Evolutionary conservation across 1,139 yeast species (phyloP), one percentile per base, ranked within the genome.

Genomic region (Yamadazyma aaseri): DNA sequence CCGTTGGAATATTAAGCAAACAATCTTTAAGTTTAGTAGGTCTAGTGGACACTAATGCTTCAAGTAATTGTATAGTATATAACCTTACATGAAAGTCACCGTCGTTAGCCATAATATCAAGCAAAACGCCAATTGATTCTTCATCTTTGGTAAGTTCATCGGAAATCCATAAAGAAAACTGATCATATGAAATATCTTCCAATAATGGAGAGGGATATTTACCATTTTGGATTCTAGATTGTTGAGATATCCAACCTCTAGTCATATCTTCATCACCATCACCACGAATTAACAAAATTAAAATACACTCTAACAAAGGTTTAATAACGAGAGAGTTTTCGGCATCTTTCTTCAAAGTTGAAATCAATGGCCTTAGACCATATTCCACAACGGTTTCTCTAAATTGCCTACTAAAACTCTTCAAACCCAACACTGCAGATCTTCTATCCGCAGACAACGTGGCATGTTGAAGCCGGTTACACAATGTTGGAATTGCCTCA

Each of bases 101-200:
- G 10, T 65, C 65, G 21, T 73, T 71, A 32, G 76, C 70, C 28
- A 71, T 53, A 3, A 85, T 65, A 14, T 76, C 75, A 18, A 87
- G 63, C 31, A 89, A 59, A 4, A 76, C 59, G 16, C 73, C 68
- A 28, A 92, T 67, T 18, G 79, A 72, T 20, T 77, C 81, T 14
- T 57, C 71, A 21, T 73, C 74, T 52, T 86, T 94, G 2, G 92
- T 85, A 49, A 94, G 69, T 47, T 89, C 97, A 59, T 94, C 98
- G 0, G 97, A 89, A 26, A 94, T 84, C 96, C 97, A 90, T 41
- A 89, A 63, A 0, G 96, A 86, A 47, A 94, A 86, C 50, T 87
- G 96, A 52, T 92, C 97, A 11, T 78, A 75, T 7, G 71, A 57
- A 28, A 76, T 74, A 26, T 75, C 73, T 28, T 74, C 76, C 17